Base-by-base conservation (phyloP, 768 basidiomycete species). In the Lactarius indigo region DNA sequence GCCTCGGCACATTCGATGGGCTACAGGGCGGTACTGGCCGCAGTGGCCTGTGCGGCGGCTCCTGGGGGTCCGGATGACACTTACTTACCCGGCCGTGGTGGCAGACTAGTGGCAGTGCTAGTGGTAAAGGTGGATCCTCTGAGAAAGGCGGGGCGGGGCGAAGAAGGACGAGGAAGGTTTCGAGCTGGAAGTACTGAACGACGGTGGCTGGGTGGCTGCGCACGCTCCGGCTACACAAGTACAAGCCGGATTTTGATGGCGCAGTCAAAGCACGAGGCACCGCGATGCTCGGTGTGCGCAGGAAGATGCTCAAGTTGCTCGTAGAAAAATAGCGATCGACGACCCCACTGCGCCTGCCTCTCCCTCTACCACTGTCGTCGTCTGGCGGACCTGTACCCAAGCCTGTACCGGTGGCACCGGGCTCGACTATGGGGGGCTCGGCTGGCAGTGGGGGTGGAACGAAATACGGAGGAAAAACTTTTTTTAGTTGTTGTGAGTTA, bases 261-360 rank as follows among this genome's bases (percentile, higher is more conserved):
- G 89, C 85, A 72, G 80, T 98, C 71, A 94, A 98, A 82, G 90
- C 82, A 61, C 91, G 92, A 79, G 97, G 97, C n/a, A 96, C 98
- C 55, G 90, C 92, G n/a, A 97, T 97, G 69, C 87, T 97, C 61
- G 97, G 97, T 57, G 97, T 96, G 42, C 83, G 97, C 76, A 87
- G 95, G 80, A 98, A 98, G 86, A 91, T 96, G 91, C 79, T 96
- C 78, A 97, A 97, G 71, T 83, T 3, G 92, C 94, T 47, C 84
- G 92, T 79, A 87, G 85, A 84, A 95, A 92, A 87, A 92, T 94
- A 90, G 90, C 89, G 44, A 85, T 95, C 69, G 89, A 92, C 64
- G 75, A 75, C 17, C 80, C 80, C n/a, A 72, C 70, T 41, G 69
- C 17, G n/a, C n/a, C n/a, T n/a, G 42, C 42, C 42, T 72, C 61